Evolutionary conservation across 768 basidiomycete genomes (phyloP), one percentile per base, ranked within the genome.

Genomic region (Floccularia luteovirens): DNA sequence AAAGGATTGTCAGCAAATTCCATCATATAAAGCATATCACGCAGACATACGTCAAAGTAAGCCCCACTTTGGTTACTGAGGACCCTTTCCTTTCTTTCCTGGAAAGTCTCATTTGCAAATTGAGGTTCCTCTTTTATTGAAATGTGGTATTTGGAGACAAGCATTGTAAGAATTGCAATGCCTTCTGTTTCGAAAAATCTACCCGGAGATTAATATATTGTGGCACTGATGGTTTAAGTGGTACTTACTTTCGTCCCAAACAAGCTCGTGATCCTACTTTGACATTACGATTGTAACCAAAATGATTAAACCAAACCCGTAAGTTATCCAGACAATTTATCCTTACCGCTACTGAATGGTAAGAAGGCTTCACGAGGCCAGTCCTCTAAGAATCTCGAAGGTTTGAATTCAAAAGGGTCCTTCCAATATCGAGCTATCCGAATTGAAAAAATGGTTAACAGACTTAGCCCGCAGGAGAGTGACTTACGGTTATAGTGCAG

Each of bases 391-490:
- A 71, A 72, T 5, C 70, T 60, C 23, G 59, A 58, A 21, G 51
- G 51, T 25, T 53, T 62, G 69, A 76, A 79, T 5, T 48, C 48
- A 22, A 69, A 45, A 3, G 77, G 75, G 31, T 77, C 64, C 36
- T 69, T 54, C 75, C 77, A 79, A 49, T 76, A 76, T 24, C 66
- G 64, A 19, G 75, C 76, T 77, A 14, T n/a, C n/a, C n/a, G 27
- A 28, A 8, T 14, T 8, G 8, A 8, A 8, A 28, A 14, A 36
- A 16, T 8, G 14, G 8, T 28, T 14, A 14, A 28, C 10, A 8
- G 27, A 28, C 14, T 28, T 8, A 8, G 27, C 27, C 14, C 14
- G 14, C 25, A 27, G 5, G 14, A 19, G 19, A 31, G 20, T 20
- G 12, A 43, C 69, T 25, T 54, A 75, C 74, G 71, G 47, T 76